A percentile compares a stretch with the other conserved stretches of the same genome.
Evolutionary conservation across 1,139 yeast species (phyloP).

Genomic region (Yamadazyma songkhlaensis): DNA sequence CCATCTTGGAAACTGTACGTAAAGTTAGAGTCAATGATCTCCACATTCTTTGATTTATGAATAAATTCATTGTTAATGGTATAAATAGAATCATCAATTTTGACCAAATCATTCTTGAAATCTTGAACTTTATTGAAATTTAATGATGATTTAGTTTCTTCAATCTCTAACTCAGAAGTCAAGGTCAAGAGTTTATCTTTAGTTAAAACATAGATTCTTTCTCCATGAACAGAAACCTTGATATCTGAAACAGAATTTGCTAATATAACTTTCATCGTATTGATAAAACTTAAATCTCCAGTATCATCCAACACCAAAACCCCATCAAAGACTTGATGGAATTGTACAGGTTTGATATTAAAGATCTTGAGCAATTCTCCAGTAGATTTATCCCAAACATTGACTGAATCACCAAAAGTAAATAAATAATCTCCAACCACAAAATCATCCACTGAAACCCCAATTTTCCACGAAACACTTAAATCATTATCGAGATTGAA

Average conservation of each 20-base stretch:
- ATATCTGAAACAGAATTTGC: conserved; percentile 5
- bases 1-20: conserved; percentile 8
- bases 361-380: conserved; percentile 8
- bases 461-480: conserved; percentile 16
- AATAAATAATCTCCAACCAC: conserved; percentile 11
- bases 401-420: conserved; percentile 6
- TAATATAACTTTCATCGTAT: background rate
- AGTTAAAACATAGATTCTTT: conserved; percentile 14
- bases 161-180: conserved; percentile 8
- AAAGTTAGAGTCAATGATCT: conserved; percentile 6
- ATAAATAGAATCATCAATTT: conserved; percentile 6
- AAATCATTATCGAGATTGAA: conserved; percentile 13
- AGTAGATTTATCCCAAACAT: conserved; percentile 7
- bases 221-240: conserved; percentile 9
- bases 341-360: conserved; percentile 4
- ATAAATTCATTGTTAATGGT: conserved; percentile 6
- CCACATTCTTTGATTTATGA: conserved; percentile 4
- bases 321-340: conserved; percentile 6
- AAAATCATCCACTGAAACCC: conserved; percentile 10
- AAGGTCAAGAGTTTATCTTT: conserved; percentile 12
- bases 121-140: conserved; percentile 12
- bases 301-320: conserved; percentile 6
- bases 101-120: conserved; percentile 19
- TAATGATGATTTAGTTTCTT: background rate
- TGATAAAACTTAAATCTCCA: conserved; percentile 4